Base-by-base conservation (phyloP, 106 monocot genomes). In the Acorus gramineus region DNA sequence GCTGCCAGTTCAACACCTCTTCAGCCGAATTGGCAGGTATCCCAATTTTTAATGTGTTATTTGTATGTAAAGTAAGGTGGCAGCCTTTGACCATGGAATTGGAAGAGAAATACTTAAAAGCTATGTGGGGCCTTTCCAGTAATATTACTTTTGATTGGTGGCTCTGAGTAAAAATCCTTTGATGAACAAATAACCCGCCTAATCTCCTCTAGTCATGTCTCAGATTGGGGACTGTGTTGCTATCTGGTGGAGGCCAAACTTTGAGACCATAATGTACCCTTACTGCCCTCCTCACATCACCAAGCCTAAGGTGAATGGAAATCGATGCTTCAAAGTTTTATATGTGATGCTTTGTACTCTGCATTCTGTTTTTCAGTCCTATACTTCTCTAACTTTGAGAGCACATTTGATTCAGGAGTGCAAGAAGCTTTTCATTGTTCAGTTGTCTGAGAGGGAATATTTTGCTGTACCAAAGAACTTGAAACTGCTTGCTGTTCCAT, bases 211-310 rank as follows among this genome's bases (percentile, higher is more conserved):
- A 28, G 28, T 28, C n/a, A 71, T 28, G 13, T 65, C 79, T 42
- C 69, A 96, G 96, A 72, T 96, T 74, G 96, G 96, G n/a, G 96
- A 96, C 14, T 91, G 90, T 69, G 96, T 96, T 74, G 96, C 91
- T 61, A 77, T 81, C 45, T 96, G 96, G 96, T 96, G 91, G 90
- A 87, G 96, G 67, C 96, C 96, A 56, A 96, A 96, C 69, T 96
- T 96, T 79, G 96, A 96, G 49, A 96, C 96, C 47, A 77, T 87
- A 42, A 91, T 96, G 96, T 96, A 96, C 71, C 96, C 96, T 3
- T 96, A 96, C 64, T 96, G 96, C 66, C 96, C 96, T 74, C 96
- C 96, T 6, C 96, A 96, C 63, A 91, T 96, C 49, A 87, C 85
- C 47, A 96, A 96, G 69, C 90, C 96, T 11, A 96, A 96, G 78